Evolutionary conservation across 352 stramenopile species (phyloP), one percentile per base, ranked within the genome.

Genomic region (Thraustochytrium sp.): DNA sequence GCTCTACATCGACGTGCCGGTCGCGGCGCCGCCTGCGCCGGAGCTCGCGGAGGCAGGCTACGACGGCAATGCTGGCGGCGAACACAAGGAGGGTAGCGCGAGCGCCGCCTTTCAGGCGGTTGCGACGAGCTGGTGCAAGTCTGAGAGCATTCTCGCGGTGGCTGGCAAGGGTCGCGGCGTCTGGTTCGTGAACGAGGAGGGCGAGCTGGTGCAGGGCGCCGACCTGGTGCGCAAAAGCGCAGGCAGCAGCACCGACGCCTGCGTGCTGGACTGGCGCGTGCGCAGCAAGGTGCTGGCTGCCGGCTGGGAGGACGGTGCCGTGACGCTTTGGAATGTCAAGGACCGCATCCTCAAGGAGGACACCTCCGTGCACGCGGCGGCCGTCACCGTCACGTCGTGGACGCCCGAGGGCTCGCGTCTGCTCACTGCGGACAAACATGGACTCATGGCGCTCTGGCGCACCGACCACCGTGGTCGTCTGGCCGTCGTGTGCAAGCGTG

Each of bases 261-360:
- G 92, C 37, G 84, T 89, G n/a, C 92, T 95, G 85, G 88, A 90
- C 38, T 97, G 93, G 93, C 93, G 95, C 78, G 91, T 92, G n/a
- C 90, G 87, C 18, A 91, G 90, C 29, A 86, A 86, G 4, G 92
- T 93, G 9, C 86, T 96, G 4, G 90, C 92, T 2, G 86, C 93
- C 18, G 90, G 92, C 34, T 95, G 92, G 92, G 51, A 49, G 18
- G 87, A 91, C 74, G 88, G 88, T 29, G 85, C 77, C 40, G 65
- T 91, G 1, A 84, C 72, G 53, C 65, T 87, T 36, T 68, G 68
- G 37, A 63, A 86, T 21, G 63, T 86, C 16, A 84, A 83, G 42
- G 56, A 87, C 42, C 29, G 48, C 23, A 82, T 55, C 16, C 89
- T 91, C 0, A 89, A 95, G 55, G 89, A 93, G 38, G 96, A 96